Percentiles rank a stretch among this genome's conserved stretches.
Conservation (phyloP, 2,329 filamentous ascomycete species). For the Diaporthe amygdali region DNA sequence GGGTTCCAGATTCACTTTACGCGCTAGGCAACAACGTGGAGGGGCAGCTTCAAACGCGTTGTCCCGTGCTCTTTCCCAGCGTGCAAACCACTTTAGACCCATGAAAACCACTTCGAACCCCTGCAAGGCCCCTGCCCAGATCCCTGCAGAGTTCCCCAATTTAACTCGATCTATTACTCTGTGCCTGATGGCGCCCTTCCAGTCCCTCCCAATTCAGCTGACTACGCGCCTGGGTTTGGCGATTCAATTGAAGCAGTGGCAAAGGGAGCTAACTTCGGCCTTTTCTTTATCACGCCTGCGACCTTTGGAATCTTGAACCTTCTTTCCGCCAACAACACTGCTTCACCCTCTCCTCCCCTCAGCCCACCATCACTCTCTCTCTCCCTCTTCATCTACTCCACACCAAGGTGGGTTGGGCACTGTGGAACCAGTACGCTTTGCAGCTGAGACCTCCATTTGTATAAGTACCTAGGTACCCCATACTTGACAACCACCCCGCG, state of each 20-base stretch:
- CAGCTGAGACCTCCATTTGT: neutral
- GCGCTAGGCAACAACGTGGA: neutral
- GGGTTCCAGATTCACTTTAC: neutral
- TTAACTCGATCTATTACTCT: neutral
- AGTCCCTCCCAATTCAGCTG: slow-evolving; percentile 8
- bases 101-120: neutral
- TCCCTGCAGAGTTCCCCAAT: neutral
- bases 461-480: neutral
- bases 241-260: slow-evolving; percentile 5
- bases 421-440: neutral
- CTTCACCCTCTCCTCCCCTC: neutral
- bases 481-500: neutral
- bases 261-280: slow-evolving; percentile 9
- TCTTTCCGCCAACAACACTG: neutral
- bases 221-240: slow-evolving; percentile 11
- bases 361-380: neutral
- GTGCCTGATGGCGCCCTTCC: neutral
- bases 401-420: neutral
- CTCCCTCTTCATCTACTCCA: neutral
- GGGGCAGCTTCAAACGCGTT: slow-evolving; percentile 7
- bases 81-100: slow-evolving; percentile 3
- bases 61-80: slow-evolving; percentile 1
- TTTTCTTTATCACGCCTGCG: slow-evolving; percentile 5
- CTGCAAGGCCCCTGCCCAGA: neutral
- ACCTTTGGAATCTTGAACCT: neutral